Evolutionary conservation across 2,329 filamentous ascomycete species (phyloP), one percentile per base, ranked within the genome.

Genomic region (Verruconis gallopava): DNA sequence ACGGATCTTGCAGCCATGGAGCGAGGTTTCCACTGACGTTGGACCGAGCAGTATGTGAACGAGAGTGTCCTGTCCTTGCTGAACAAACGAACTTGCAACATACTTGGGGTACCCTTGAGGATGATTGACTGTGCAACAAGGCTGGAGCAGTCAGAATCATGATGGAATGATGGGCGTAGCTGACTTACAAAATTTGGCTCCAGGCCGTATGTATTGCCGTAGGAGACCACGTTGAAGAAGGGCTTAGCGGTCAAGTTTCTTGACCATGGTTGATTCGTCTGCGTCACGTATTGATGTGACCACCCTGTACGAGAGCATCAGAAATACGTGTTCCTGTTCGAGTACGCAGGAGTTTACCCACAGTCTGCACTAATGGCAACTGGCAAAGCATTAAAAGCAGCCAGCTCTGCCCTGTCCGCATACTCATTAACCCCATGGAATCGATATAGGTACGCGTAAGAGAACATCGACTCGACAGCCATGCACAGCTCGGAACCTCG

Each of bases 91-190:
- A 43, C 64, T 59, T 6, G 68, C 62, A 1, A 71, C 51, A 43
- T 71, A 74, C 47, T 75, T 75, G 0, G 73, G 71, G 46, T 68
- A 72, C 5, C 68, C 73, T 49, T 75, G 71, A 1, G 65, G 67
- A 47, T 75, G 69, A 44, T 76, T 76, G 45, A 76, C 72, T 1
- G 71, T 73, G 48, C 72, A 76, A 54, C 72, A 76, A 1, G 67
- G 66, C 25, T 30, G n/a, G 25, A 9, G 9, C 6, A 9, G 25
- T 30, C n/a, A 30, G 25, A 9, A n/a, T 9, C 25, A n/a, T 30
- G n/a, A 9, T n/a, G n/a, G 6, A n/a, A 9, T 30, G 9, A 30
- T 30, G 25, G 9, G n/a, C 6, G 9, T 9, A 9, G 25, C n/a
- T 30, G 25, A 30, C 25, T 30, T n/a, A 30, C 25, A 38, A 64